Evolutionary conservation across 1,284 basidiomycete genomes (phyloP).

Genomic region (Neolentinus lepideus): DNA sequence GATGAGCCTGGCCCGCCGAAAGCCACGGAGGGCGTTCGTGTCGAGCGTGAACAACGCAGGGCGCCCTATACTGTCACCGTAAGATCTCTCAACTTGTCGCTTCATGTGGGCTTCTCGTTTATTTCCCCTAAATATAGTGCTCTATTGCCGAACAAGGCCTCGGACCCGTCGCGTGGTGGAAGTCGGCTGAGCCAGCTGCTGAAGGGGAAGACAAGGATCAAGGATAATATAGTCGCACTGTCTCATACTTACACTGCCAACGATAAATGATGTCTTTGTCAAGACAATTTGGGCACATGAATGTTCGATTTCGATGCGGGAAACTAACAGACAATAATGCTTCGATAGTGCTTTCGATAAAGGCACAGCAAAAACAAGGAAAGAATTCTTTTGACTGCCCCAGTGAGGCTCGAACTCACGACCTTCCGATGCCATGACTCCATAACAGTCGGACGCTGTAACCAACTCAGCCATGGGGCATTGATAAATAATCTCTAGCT

Average conservation of each 20-base stretch:
- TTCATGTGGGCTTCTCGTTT: background rate
- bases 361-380: no score
- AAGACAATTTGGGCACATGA: no score
- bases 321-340: no score
- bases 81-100: conserved; percentile 21
- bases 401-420: conserved; percentile 70
- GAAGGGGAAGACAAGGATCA: conserved; percentile 33
- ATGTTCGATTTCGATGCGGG: no score
- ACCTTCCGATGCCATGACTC: conserved; percentile 57
- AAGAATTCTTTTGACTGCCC: conserved; percentile 53
- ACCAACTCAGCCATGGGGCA: conserved; percentile 67
- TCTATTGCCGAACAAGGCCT: conserved; percentile 89
- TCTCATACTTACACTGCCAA: no score
- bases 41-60: conserved; percentile 43
- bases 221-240: no score
- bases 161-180: conserved; percentile 73
- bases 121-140: conserved; percentile 41
- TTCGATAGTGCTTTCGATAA: no score
- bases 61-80: conserved; percentile 76
- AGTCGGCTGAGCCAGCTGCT: conserved; percentile 24
- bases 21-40: conserved; percentile 54
- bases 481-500: no score
- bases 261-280: no score
- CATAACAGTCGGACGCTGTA: conserved; percentile 62
- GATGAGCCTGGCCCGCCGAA: conserved; percentile 85